phyloP scores from a whole-genome alignment of 257 asterid species.

The Mentha longifolia region DNA sequence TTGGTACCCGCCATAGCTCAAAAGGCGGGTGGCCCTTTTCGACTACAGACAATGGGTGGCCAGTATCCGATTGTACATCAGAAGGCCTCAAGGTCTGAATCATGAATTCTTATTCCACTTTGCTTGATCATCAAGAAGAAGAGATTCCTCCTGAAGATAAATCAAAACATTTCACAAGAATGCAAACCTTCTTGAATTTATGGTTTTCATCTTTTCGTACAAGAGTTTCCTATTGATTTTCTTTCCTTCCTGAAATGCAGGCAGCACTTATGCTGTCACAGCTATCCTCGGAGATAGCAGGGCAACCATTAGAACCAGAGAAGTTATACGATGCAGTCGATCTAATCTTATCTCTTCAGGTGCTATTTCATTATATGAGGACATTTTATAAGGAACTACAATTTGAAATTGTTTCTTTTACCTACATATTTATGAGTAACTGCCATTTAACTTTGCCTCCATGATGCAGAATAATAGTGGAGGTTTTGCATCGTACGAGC shows the following conservation, averaged over 20 bases:
- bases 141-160: too few species aligned
- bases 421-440: not conserved
- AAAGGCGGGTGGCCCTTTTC: slow-evolving; percentile 89
- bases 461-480: slow-evolving; percentile 62
- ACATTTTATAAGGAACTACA: not conserved
- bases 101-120: too few species aligned
- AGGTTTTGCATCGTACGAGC: slow-evolving; percentile 83
- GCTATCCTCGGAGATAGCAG: slow-evolving; percentile 50
- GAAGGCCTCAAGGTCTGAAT: slow-evolving; percentile 67
- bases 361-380: slow-evolving; percentile 22
- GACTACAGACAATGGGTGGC: slow-evolving; percentile 76
- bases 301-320: slow-evolving; percentile 48
- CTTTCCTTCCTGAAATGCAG: slow-evolving; percentile 36
- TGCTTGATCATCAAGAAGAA: too few species aligned
- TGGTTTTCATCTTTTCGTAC: too few species aligned
- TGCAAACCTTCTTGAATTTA: too few species aligned
- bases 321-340: slow-evolving; percentile 61
- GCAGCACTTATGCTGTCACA: slow-evolving; percentile 57
- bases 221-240: too few species aligned
- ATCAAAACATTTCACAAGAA: too few species aligned
- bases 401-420: too few species aligned
- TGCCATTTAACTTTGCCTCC: not conserved
- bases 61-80: slow-evolving; percentile 68
- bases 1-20: slow-evolving; percentile 68
- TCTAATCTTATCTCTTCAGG: slow-evolving; percentile 71